Evolutionary conservation across 2,329 filamentous ascomycete species (phyloP).

Genomic region (Coniochaeta ligniaria): DNA sequence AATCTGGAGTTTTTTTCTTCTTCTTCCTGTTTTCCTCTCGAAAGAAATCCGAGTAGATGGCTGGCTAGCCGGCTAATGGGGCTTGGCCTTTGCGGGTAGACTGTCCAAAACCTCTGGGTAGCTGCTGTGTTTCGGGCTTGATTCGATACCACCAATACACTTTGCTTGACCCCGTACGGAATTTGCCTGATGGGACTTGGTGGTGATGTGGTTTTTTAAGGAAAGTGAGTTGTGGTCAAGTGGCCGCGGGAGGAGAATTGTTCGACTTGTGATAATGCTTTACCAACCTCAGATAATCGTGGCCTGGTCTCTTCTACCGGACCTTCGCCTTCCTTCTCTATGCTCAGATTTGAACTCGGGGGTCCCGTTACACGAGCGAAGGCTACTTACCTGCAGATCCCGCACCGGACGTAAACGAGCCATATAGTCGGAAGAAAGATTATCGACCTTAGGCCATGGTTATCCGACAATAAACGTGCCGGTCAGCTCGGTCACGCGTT

Average conservation of each 20-base stretch:
- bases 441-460: no score
- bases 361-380: background rate
- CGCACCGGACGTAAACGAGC: no score
- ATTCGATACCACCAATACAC: background rate
- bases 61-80: no score
- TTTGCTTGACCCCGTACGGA: background rate
- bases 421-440: background rate
- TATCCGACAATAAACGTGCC: no score
- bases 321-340: background rate
- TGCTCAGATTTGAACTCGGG: background rate
- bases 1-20: background rate
- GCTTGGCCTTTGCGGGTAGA: background rate
- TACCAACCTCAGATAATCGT: no score
- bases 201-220: background rate
- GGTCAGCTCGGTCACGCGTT: no score
- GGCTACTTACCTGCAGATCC: no score
- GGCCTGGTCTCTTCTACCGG: background rate
- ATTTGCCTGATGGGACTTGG: background rate
- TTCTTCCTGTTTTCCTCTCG: background rate
- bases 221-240: no score
- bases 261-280: no score
- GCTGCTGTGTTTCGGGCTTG: background rate
- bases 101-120: background rate
- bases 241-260: no score
- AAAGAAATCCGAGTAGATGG: background rate